These are phyloP conservation scores for Fagus crenata DNA, from an alignment of 306 rosid genomes.

Conservation along the genomic window DNA sequence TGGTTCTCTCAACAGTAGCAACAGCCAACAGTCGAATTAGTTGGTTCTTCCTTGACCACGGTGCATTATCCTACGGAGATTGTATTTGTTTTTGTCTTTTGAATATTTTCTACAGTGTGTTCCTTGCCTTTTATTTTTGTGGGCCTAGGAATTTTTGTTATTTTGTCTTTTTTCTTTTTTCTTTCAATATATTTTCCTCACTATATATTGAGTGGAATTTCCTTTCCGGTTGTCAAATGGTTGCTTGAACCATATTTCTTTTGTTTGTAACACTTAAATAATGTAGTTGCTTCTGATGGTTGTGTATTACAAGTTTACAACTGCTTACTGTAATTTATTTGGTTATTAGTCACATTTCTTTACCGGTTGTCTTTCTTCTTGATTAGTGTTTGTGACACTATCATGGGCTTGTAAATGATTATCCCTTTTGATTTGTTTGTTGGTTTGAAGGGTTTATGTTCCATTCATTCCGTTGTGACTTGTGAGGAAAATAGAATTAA, in stretches of 20 bases:
- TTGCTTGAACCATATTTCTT: background rate
- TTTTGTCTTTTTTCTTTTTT: slow-evolving; percentile 4
- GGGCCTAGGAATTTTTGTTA: slow-evolving; percentile 68
- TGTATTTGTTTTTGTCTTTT: slow-evolving; percentile 6
- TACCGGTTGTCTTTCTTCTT: background rate
- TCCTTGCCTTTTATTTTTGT: slow-evolving; percentile 69
- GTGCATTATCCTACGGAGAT: slow-evolving; percentile 1
- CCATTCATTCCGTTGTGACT: background rate
- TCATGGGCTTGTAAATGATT: too few relatives aligned
- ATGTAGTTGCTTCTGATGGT: slow-evolving; percentile 1
- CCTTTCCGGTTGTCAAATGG: background rate
- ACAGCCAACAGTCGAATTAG: slow-evolving; percentile 12
- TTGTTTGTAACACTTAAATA: background rate
- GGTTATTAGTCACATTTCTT: background rate
- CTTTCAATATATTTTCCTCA: slow-evolving; percentile 13
- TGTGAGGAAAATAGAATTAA: too few relatives aligned
- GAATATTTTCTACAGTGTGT: slow-evolving; percentile 27
- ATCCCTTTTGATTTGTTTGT: too few relatives aligned
- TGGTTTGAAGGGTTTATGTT: too few relatives aligned
- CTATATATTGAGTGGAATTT: slow-evolving; percentile 17
- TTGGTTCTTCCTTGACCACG: slow-evolving; percentile 23
- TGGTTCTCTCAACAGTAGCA: background rate
- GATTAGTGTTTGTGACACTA: too few relatives aligned
- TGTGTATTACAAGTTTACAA: background rate
- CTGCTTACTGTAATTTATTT: slow-evolving; percentile 1